Evolutionary conservation across 164 flowering plant genomes (phyloP), one percentile per base, ranked within the genome.

Genomic region (Vitis rotundifolia): DNA sequence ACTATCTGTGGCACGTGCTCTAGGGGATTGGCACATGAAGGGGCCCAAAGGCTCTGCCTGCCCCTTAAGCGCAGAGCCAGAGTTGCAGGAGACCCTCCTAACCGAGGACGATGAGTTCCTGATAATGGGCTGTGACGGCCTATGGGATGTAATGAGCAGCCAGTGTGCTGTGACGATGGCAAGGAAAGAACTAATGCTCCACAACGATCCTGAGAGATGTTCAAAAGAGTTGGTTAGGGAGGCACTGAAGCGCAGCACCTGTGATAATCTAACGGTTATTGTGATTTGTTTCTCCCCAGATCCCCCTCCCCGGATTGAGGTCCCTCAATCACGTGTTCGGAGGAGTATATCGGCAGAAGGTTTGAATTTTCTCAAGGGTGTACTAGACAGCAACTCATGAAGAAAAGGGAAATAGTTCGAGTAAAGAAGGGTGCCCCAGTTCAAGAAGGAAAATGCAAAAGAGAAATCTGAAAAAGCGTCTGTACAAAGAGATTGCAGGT

Each of bases 21-120:
- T 94, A n/a, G 97, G 98, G 19, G 97, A 94, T 75, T 94, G 98
- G 98, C 98, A 94, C 83, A 91, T 94, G 94, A 92, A 94, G 81
- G 97, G 94, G 58, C 64, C 95, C 0, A 88, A 87, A 78, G 98
- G 95, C 18, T 83, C 90, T 9, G 76, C 84, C 8, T 87, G 91
- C 74, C 97, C 98, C 63, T 70, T 94, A 31, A 94, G 92, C 64
- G 88, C 97, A 10, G 98, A 94, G 79, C 98, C 98, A 1, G 97
- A 94, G 78, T 67, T 92, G 79, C 87, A 85, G 75, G 91, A 88
- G 71, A 71, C 80, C 1, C 29, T 71, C 12, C 70, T 94, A 63
- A 80, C 84, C 0, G 97, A 91, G 61, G 98, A 94, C 44, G 98
- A 94, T 37, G 98, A 94, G 80, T 94, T 94, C 77, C 72, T 94